phyloP scores from a whole-genome alignment of 805 yeast genomes.

The Vanderwaltozyma polyspora region DNA sequence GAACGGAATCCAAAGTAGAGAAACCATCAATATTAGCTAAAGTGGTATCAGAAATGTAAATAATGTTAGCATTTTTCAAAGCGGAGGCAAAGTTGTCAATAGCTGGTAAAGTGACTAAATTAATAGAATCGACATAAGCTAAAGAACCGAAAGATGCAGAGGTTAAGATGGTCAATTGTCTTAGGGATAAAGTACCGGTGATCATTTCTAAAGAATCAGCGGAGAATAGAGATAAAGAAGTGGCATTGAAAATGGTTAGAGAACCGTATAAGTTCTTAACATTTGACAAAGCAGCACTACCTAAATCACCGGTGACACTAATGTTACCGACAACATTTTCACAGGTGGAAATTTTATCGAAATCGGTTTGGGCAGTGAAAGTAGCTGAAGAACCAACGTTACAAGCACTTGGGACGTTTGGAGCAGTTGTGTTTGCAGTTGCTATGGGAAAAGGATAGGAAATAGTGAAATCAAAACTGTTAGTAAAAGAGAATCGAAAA shows the following conservation, averaged over 20 bases:
- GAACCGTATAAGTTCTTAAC: constrained; percentile 72
- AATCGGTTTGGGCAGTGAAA: constrained; percentile 69
- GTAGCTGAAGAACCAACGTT: constrained; percentile 50
- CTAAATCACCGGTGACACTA: constrained; percentile 53
- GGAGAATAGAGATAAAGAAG: constrained; percentile 47
- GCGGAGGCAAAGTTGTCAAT: constrained; percentile 57
- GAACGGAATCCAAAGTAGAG: constrained; percentile 32
- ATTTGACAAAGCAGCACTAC: constrained; percentile 57
- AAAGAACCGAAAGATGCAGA: constrained; percentile 67
- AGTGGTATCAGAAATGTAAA: constrained; percentile 64
- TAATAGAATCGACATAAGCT: constrained; percentile 69
- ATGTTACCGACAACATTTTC: constrained; percentile 72
- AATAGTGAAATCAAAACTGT: no score
- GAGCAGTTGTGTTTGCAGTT: constrained; percentile 2
- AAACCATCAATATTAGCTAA: constrained; percentile 60
- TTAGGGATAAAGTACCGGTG: constrained; percentile 55
- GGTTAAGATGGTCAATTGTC: constrained; percentile 52
- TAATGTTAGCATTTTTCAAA: constrained; percentile 60
- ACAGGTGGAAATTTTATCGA: constrained; percentile 67
- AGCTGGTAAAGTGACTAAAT: constrained; percentile 79
- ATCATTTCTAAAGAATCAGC: constrained; percentile 74
- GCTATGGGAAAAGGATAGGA: not conserved
- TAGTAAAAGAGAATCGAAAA: not conserved
- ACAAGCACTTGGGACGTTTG: constrained; percentile 52
- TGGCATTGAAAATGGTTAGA: constrained; percentile 54